Conservation (phyloP, 768 basidiomycete species). For the Rhizopogon sp. region DNA sequence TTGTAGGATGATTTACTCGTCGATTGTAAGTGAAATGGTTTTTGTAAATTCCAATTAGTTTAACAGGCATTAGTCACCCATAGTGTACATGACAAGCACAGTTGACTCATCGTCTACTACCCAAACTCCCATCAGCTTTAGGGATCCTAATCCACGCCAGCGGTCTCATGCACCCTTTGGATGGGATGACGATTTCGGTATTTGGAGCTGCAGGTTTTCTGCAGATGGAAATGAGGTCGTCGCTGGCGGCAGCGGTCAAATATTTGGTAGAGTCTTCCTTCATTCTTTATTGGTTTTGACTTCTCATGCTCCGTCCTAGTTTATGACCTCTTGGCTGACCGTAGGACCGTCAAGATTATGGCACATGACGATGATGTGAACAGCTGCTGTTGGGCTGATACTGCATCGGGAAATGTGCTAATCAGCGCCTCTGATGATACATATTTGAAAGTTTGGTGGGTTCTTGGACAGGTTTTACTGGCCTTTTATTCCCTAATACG, state of each 20-base stretch:
- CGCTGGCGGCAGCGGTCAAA: constrained; percentile 82
- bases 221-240: constrained; percentile 95
- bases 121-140: constrained; percentile 61
- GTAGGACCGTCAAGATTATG: constrained; percentile 76
- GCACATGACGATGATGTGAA: constrained; percentile 93
- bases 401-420: constrained; percentile 86
- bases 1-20: constrained; percentile 85
- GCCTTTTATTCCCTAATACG: background rate
- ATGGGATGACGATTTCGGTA: constrained; percentile 52
- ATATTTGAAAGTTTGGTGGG: constrained; percentile 92
- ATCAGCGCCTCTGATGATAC: constrained; percentile 95
- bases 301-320: constrained; percentile 40
- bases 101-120: constrained; percentile 48
- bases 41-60: constrained; percentile 2
- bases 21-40: constrained; percentile 52
- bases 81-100: constrained; percentile 71
- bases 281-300: background rate
- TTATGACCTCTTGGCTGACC: constrained; percentile 82
- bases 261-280: constrained; percentile 50
- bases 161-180: constrained; percentile 26
- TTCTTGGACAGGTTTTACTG: background rate
- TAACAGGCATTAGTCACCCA: constrained; percentile 48
- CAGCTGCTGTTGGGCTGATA: constrained; percentile 94
- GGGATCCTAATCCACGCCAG: constrained; percentile 39
- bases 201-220: constrained; percentile 95